Conservation (phyloP, 495 filamentous ascomycete species). For the Massariosphaeria phaeospora region DNA sequence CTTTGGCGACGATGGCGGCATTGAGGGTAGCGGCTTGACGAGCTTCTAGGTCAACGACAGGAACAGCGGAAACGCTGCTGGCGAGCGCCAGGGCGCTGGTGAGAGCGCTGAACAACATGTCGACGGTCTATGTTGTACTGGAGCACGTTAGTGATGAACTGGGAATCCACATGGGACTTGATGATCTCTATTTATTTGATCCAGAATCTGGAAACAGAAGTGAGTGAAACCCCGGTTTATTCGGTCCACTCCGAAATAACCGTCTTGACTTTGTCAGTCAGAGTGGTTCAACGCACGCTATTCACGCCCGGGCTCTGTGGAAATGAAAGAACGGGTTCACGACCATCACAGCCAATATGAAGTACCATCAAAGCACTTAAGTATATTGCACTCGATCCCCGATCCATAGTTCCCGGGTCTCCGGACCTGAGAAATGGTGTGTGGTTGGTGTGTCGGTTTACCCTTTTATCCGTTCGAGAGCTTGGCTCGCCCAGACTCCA, state of each 20-base stretch:
- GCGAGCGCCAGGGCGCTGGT: constrained; percentile 8
- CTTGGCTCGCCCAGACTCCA: too few species aligned
- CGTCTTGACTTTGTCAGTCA: constrained; percentile 9
- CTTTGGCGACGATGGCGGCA: constrained; percentile 52
- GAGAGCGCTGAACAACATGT: constrained; percentile 10
- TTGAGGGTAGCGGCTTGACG: constrained; percentile 44
- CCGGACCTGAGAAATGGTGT: background rate
- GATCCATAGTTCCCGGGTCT: background rate
- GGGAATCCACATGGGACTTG: too few species aligned
- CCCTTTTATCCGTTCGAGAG: constrained; percentile 1
- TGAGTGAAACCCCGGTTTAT: background rate
- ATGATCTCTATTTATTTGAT: constrained; percentile 2
- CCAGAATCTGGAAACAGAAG: background rate
- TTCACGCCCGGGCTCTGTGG: background rate
- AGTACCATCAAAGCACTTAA: background rate
- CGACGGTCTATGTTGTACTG: background rate
- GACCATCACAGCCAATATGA: background rate
- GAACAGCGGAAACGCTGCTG: background rate
- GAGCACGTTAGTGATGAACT: background rate
- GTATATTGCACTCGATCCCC: background rate
- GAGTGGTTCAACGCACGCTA: background rate
- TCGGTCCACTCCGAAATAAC: background rate
- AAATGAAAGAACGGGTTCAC: background rate
- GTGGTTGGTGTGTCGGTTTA: constrained; percentile 1
- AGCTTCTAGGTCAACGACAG: background rate